Percentiles rank a stretch among this genome's conserved stretches.
Evolutionary conservation across 140 eudicot genomes (phyloP).

Genomic region (Senecio squalidus): DNA sequence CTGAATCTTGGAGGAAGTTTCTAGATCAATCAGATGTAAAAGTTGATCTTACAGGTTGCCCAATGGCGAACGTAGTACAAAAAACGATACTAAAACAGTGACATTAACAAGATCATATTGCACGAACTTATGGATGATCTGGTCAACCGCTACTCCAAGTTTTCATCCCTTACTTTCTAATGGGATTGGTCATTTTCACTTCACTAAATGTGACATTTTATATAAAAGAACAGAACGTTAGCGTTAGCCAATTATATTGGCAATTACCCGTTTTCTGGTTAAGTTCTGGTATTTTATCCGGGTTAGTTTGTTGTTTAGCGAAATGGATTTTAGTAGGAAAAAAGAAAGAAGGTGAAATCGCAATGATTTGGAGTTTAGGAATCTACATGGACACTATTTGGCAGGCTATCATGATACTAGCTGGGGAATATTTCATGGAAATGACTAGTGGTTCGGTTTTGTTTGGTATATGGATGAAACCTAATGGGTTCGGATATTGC

Average conservation of each 20-base stretch:
- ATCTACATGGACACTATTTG: constrained; percentile 55
- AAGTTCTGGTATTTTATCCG: constrained; percentile 39
- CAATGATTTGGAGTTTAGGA: constrained; percentile 49
- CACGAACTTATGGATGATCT: constrained; percentile 44
- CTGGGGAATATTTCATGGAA: constrained; percentile 58
- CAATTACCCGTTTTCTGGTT: constrained; percentile 39
- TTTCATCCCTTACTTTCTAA: constrained; percentile 34
- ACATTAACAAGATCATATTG: constrained; percentile 50
- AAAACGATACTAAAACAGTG: constrained; percentile 21
- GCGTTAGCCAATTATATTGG: constrained; percentile 22
- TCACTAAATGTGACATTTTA: constrained; percentile 33
- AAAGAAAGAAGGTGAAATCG: constrained; percentile 37
- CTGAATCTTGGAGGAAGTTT: constrained; percentile 40
- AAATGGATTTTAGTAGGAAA: constrained; percentile 67
- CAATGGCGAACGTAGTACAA: constrained; percentile 32
- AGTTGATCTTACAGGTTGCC: constrained; percentile 47
- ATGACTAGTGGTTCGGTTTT: constrained; percentile 46
- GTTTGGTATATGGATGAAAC: constrained; percentile 49
- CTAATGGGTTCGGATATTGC: constrained; percentile 59
- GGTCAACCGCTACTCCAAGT: constrained; percentile 48
- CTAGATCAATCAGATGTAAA: constrained; percentile 50
- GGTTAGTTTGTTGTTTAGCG: constrained; percentile 32
- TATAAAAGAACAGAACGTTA: constrained; percentile 21
- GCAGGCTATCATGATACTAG: constrained; percentile 61
- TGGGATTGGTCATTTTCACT: constrained; percentile 36